Evolutionary conservation across 352 stramenopile genomes (phyloP).

Genomic region (Phytopythium helicoides): DNA sequence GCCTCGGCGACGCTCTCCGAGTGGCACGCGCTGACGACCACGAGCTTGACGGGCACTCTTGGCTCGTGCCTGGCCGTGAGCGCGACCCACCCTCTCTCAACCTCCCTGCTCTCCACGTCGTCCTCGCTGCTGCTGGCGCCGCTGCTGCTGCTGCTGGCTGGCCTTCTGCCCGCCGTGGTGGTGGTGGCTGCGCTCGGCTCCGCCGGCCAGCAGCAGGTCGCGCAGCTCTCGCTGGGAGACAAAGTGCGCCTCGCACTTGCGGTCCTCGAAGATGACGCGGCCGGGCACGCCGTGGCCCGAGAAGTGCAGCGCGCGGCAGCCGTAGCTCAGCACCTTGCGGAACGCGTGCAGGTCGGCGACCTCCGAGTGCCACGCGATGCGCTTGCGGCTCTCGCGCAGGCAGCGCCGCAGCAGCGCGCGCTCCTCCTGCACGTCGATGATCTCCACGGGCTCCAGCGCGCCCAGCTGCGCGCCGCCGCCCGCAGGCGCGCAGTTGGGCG

Average conservation of each 20-base stretch:
- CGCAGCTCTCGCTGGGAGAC: conserved; percentile 78
- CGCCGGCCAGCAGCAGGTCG: conserved; percentile 68
- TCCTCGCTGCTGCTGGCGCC: conserved; percentile 11
- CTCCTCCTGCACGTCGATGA: conserved; percentile 82
- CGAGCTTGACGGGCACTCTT: conserved; percentile 62
- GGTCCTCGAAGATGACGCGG: conserved; percentile 82
- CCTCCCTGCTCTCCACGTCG: conserved; percentile 33
- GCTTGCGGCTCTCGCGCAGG: conserved; percentile 57
- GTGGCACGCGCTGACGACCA: conserved; percentile 90
- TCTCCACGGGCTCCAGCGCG: conserved; percentile 76
- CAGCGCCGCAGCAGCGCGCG: conserved; percentile 72
- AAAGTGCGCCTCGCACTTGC: conserved; percentile 79
- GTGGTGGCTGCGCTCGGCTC: conserved; percentile 26
- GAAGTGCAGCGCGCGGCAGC: conserved; percentile 76
- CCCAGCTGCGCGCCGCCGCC: conserved; percentile 12
- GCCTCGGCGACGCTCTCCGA: conserved; percentile 86
- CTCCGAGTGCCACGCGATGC: conserved; percentile 74
- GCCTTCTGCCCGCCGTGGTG: conserved; percentile 2
- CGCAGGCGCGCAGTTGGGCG: conserved; percentile 13
- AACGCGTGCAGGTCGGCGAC: conserved; percentile 81
- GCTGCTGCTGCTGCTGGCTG: conserved; percentile 8
- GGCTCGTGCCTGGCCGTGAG: conserved; percentile 25
- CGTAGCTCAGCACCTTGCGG: conserved; percentile 75
- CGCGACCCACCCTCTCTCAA: conserved; percentile 41
- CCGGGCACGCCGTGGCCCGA: conserved; percentile 73